Base-by-base conservation (phyloP, 306 rosid genomes). In the Vigna angularis region DNA sequence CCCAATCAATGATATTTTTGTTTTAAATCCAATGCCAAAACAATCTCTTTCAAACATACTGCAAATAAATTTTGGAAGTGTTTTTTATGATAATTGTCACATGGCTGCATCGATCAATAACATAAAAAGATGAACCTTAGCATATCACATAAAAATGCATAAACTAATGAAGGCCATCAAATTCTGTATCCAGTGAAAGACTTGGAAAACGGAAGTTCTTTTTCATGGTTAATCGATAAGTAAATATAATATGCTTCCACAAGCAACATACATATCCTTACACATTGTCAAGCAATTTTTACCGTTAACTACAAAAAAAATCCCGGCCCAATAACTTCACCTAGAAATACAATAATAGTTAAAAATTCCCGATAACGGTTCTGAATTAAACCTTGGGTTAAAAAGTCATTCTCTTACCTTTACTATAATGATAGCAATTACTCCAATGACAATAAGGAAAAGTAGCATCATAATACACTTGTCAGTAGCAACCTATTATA, bases 401-500 rank as follows among this genome's bases (percentile, higher is more conserved):
- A 56, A 67, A 30, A 77, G 61, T 64, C 58, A 83, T 63, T 56
- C 66, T 49, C 74, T 44, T 90, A 94, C 98, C 98, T 95, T 93
- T 40, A 95, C 99, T 77, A 93, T 91, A 70, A 95, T 82, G 82
- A 91, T 85, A 55, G 97, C 88, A 73, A 95, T 74, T 58, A 95
- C 98, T 82, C 99, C 99, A 59, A 83, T 34, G 50, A 93, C 98
- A 66, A 95, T 83, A 38, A 95, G 89, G 88, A 92, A 59, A 48
- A 93, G 93, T 12, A 95, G 85, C 45, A 81, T 90, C 97, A 92
- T 88, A 47, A 95, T 88, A 83, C 98, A 91, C 84, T 78, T 89
- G 85, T 95, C 98, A 80, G 99, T 95, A 75, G 97, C 97, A 83
- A 95, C 96, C 98, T 91, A 58, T 74, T 30, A 66, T 42, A 58